Evolutionary conservation across 1,284 basidiomycete species (phyloP).

Genomic region (Trichosporon asahii): DNA sequence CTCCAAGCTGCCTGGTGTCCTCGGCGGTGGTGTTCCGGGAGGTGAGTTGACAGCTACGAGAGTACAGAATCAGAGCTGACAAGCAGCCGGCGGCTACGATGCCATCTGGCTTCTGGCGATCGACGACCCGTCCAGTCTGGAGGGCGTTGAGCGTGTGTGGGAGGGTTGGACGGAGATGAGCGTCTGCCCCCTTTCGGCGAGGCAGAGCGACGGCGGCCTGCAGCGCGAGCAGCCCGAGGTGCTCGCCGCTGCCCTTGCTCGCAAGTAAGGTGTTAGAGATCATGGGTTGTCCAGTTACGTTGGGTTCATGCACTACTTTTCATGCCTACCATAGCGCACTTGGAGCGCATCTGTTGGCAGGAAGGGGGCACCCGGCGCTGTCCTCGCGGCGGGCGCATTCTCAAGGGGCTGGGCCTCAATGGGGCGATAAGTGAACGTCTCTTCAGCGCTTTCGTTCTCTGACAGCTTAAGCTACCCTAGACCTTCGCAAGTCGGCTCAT

Average conservation of each 20-base stretch:
- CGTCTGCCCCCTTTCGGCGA: constrained; percentile 74
- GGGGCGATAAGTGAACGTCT: no score
- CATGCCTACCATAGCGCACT: no score
- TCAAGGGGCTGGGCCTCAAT: no score
- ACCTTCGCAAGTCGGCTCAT: no score
- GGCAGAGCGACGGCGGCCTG: constrained; percentile 73
- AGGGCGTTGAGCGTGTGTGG: constrained; percentile 70
- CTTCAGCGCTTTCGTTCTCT: no score
- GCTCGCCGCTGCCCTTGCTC: not conserved
- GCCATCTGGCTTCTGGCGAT: constrained; percentile 88
- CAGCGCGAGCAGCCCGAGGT: constrained; percentile 57
- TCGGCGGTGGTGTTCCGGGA: constrained; percentile 94
- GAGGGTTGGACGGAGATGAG: constrained; percentile 64
- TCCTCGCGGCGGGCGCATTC: no score
- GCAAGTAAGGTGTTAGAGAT: not conserved
- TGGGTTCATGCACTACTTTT: not conserved
- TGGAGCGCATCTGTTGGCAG: no score
- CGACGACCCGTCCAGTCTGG: constrained; percentile 53
- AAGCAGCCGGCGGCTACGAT: constrained; percentile 88
- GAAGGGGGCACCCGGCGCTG: no score
- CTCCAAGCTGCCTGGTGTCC: constrained; percentile 70
- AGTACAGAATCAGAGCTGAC: constrained; percentile 6
- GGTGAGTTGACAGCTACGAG: constrained; percentile 54
- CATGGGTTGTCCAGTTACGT: not conserved
- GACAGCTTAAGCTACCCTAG: no score